Conservation (phyloP, 2,329 filamentous ascomycete species). For the Cyphellophora attinorum region DNA sequence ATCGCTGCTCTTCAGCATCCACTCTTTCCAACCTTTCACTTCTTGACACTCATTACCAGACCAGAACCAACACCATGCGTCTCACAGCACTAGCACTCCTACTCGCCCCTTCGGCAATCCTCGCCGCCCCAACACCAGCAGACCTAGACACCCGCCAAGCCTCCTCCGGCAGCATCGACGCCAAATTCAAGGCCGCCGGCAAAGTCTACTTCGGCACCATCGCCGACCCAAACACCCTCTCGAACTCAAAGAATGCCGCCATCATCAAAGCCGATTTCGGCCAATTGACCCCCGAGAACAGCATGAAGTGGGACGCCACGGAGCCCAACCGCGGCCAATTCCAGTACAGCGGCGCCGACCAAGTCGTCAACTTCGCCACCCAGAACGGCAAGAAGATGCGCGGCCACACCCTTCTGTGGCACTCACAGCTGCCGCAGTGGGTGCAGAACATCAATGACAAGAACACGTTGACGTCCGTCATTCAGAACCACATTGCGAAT, state of each 20-base stretch:
- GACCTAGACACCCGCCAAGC: neutral
- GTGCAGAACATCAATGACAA: slow-evolving; percentile 48
- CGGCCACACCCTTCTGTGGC: slow-evolving; percentile 48
- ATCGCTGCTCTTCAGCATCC: too few relatives aligned
- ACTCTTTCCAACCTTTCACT: neutral
- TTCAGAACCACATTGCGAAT: slow-evolving; percentile 52
- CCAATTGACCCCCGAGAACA: slow-evolving; percentile 59
- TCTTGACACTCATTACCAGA: slow-evolving; percentile 1
- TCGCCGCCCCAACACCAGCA: neutral
- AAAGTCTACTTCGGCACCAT: slow-evolving; percentile 57
- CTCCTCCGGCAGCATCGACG: slow-evolving; percentile 39
- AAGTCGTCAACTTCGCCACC: slow-evolving; percentile 49
- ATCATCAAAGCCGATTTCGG: slow-evolving; percentile 55
- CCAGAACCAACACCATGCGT: neutral
- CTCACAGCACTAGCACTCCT: neutral
- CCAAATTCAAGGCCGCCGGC: slow-evolving; percentile 50
- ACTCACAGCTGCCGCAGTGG: slow-evolving; percentile 39
- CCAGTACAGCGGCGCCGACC: slow-evolving; percentile 48
- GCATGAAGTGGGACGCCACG: slow-evolving; percentile 58
- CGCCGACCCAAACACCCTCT: slow-evolving; percentile 46
- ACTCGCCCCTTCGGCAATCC: neutral
- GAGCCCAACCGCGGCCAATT: slow-evolving; percentile 41
- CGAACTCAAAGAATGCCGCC: slow-evolving; percentile 39
- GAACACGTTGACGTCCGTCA: slow-evolving; percentile 42
- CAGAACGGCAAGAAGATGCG: slow-evolving; percentile 50